Conservation (phyloP, 257 asterid genomes). For the Fraxinus americana region DNA sequence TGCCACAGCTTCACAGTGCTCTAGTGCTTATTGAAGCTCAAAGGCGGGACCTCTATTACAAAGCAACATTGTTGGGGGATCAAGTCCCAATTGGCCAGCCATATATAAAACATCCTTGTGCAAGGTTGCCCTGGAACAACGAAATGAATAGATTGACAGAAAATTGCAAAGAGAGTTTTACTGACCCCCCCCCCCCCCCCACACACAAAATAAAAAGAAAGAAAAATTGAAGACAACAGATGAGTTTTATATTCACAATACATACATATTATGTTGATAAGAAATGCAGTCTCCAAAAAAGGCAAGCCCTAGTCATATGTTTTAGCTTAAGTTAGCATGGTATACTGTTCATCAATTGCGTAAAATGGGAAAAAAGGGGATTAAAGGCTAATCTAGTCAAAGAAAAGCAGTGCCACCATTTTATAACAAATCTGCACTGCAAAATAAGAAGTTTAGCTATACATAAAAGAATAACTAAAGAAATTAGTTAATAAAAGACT, state of each 20-base stretch:
- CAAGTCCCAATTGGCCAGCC: slow-evolving; percentile 99
- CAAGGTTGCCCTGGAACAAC: slow-evolving; percentile 75
- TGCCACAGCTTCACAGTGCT: slow-evolving; percentile 85
- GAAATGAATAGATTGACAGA: slow-evolving; percentile 23
- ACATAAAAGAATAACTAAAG: slow-evolving; percentile 1
- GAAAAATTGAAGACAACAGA: too few species aligned
- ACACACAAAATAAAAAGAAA: too few species aligned
- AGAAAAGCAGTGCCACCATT: neutral
- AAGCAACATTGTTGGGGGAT: slow-evolving; percentile 91
- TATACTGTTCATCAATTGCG: neutral
- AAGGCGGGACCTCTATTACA: slow-evolving; percentile 55
- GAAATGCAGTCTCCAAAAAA: too few species aligned
- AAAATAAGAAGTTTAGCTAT: neutral
- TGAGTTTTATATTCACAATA: too few species aligned
- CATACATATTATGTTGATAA: too few species aligned
- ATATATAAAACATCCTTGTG: slow-evolving; percentile 73
- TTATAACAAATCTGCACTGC: neutral
- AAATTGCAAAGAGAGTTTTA: slow-evolving; percentile 19
- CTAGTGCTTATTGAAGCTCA: slow-evolving; percentile 76
- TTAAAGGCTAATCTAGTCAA: neutral
- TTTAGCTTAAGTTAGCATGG: too few species aligned
- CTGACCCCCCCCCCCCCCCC: neutral
- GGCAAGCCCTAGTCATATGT: too few species aligned
- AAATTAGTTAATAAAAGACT: neutral
- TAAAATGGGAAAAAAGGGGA: neutral